Evolutionary conservation across 148 eudicot genomes (phyloP).

Genomic region (Heliamphora exappendiculata): DNA sequence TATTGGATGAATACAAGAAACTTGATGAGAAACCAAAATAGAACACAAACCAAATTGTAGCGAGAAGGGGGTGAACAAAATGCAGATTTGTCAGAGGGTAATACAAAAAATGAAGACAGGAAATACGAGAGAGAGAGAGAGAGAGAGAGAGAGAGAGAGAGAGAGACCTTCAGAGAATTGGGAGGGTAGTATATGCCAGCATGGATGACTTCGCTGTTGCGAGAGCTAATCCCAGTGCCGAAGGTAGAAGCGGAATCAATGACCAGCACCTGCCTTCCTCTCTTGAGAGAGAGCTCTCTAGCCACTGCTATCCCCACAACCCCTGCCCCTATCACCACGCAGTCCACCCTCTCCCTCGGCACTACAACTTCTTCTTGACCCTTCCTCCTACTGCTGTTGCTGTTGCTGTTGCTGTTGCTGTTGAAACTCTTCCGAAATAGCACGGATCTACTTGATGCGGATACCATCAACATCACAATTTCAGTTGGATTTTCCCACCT

Average conservation of each 20-base stretch:
- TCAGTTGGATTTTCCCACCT: not conserved
- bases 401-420: constrained; percentile 1
- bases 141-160: constrained; percentile 1
- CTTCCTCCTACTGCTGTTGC: not conserved
- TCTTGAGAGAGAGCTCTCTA: constrained; percentile 48
- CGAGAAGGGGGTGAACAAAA: not conserved
- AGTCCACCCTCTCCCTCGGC: constrained; percentile 63
- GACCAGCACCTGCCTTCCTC: constrained; percentile 54
- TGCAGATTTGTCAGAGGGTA: not conserved
- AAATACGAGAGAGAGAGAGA: not conserved
- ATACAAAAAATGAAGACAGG: not conserved
- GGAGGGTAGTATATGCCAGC: constrained; percentile 86
- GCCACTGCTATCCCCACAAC: constrained; percentile 84
- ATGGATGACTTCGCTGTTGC: constrained; percentile 92
- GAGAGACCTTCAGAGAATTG: constrained; percentile 63
- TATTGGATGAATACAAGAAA: too few relatives aligned
- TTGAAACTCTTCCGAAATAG: not conserved
- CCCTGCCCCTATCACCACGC: constrained; percentile 88
- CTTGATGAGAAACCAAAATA: not conserved
- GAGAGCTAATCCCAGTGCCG: constrained; percentile 79
- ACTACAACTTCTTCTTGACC: not conserved
- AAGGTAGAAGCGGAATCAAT: constrained; percentile 68
- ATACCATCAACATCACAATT: not conserved
- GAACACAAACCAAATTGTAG: not conserved
- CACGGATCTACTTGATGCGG: not conserved